Percentiles rank a stretch among this genome's conserved stretches.
Evolutionary conservation across 2,329 filamentous ascomycete species (phyloP).

Genomic region (Sclerotinia trifoliorum): DNA sequence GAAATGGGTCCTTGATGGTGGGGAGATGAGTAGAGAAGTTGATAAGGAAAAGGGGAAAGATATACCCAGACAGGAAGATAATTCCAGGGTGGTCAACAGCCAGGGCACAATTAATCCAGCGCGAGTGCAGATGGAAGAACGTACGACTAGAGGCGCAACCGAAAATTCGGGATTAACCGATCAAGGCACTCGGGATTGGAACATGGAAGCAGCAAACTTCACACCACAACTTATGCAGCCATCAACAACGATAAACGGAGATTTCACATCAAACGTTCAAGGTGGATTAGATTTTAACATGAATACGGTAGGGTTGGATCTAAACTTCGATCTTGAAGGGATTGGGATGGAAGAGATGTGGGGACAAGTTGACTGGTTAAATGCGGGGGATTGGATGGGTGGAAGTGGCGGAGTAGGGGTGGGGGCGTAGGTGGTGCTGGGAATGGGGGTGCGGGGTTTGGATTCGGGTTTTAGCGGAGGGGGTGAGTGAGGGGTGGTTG

Average conservation of each 20-base stretch:
- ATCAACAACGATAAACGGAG: neutral
- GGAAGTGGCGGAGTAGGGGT: neutral
- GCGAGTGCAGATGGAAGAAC: neutral
- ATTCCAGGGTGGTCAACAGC: neutral
- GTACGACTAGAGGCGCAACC: neutral
- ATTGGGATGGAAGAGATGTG: slow-evolving; percentile 10
- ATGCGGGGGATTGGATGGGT: slow-evolving; percentile 11
- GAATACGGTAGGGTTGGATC: neutral
- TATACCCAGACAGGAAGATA: neutral
- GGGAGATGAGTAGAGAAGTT: neutral
- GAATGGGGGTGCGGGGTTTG: neutral
- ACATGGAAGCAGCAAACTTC: neutral
- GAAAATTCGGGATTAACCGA: neutral
- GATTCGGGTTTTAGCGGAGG: neutral
- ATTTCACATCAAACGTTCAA: neutral
- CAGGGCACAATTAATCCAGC: neutral
- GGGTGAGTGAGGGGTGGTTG: neutral
- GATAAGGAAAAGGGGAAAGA: neutral
- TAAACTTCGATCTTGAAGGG: neutral
- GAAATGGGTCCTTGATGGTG: slow-evolving; percentile 11
- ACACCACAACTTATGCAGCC: neutral
- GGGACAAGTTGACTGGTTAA: slow-evolving; percentile 17
- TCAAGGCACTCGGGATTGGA: neutral
- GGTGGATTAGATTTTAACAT: too few species aligned
- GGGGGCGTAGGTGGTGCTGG: neutral